A percentile compares a stretch with the other conserved stretches of the same genome.
Evolutionary conservation across 2,329 filamentous ascomycete genomes (phyloP).

Genomic region (Colletotrichum chrysophilum): DNA sequence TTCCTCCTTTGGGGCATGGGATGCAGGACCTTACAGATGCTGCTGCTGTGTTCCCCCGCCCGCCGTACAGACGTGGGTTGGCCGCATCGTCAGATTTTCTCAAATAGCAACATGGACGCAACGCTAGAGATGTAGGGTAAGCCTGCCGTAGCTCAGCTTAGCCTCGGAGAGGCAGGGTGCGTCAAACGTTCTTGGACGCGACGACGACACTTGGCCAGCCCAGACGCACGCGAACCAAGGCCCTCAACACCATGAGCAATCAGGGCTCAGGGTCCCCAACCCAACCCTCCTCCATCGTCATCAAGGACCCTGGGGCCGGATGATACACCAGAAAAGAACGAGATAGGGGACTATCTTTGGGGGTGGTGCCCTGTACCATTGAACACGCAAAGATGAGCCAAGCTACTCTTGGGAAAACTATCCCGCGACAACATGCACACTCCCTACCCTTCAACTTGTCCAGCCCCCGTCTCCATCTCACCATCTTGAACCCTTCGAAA

Average conservation of each 20-base stretch:
- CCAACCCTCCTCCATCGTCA: neutral
- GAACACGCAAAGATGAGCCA: neutral
- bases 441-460: neutral
- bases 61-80: neutral
- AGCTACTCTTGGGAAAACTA: neutral
- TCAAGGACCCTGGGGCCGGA: neutral
- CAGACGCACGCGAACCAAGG: neutral
- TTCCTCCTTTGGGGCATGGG: neutral
- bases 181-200: neutral
- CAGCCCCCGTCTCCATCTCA: neutral
- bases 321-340: neutral
- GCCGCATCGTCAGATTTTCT: neutral
- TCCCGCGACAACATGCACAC: constrained; percentile 4
- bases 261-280: neutral
- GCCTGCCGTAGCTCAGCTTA: neutral
- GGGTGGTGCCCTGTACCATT: neutral
- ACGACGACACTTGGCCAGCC: neutral
- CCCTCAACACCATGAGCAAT: neutral
- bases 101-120: neutral
- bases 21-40: neutral
- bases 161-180: neutral
- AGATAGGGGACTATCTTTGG: neutral
- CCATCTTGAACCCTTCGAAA: neutral
- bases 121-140: neutral
- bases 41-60: neutral